These are phyloP conservation scores for Hyaloscypha hepaticicola DNA, from an alignment of 495 filamentous ascomycete species.

Conservation along the genomic window DNA sequence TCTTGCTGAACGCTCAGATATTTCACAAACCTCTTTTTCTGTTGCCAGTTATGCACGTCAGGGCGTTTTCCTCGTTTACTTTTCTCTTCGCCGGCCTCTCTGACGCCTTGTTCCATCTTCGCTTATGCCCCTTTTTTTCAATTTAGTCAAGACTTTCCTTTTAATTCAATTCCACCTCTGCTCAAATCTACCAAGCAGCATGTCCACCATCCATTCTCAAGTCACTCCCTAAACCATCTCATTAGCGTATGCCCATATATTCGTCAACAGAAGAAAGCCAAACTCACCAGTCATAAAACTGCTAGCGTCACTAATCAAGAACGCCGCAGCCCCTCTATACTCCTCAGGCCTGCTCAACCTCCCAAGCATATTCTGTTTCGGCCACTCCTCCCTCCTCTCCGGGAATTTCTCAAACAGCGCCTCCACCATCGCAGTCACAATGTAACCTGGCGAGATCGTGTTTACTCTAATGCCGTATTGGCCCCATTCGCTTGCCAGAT, in stretches of 20 bases:
- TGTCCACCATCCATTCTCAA: conserved; percentile 82
- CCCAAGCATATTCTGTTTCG: conserved; percentile 65
- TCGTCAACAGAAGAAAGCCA: conserved; percentile 44
- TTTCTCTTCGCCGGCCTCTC: not conserved
- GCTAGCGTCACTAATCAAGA: conserved; percentile 61
- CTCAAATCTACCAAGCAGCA: conserved; percentile 62
- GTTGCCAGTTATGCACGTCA: not conserved
- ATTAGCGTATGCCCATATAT: conserved; percentile 69
- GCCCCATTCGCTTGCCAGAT: conserved; percentile 89
- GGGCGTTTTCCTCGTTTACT: not conserved
- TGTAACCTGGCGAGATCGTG: conserved; percentile 93
- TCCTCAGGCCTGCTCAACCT: conserved; percentile 62
- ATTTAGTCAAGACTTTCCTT: not conserved
- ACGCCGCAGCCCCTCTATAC: conserved; percentile 60
- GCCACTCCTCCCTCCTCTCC: conserved; percentile 57
- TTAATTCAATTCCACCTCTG: too few relatives aligned
- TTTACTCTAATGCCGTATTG: conserved; percentile 87
- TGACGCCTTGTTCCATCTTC: not conserved
- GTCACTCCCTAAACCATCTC: conserved; percentile 55
- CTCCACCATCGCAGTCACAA: conserved; percentile 75
- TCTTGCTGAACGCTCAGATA: not conserved
- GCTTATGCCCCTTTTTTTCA: not conserved
- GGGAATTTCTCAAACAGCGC: conserved; percentile 66
- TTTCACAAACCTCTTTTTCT: not conserved
- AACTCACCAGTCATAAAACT: conserved; percentile 75